Evolutionary conservation across 176 grass and related monocot genomes (phyloP), one percentile per base, ranked within the genome.

Genomic region (Lolium perenne): DNA sequence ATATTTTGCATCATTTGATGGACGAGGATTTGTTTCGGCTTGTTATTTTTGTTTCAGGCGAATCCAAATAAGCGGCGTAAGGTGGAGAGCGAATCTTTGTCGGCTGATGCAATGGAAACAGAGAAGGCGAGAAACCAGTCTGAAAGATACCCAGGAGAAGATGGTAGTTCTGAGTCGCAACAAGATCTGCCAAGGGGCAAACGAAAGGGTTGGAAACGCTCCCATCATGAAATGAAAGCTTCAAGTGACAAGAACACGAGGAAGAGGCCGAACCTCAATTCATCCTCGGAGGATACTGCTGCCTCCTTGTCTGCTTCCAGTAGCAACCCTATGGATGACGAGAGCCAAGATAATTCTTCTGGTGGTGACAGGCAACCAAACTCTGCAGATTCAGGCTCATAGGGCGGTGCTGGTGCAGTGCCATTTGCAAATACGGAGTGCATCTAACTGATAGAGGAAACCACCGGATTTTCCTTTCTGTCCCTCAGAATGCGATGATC

Each of bases 41-140:
- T 59, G 9, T 85, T 55, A 59, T 32, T 65, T 65, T 29, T 91
- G 29, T 89, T 95, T 82, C 88, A 98, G 96, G 87, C 54, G 26
- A 94, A 92, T 88, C 88, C 81, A 70, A 94, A 87, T 75, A 98
- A 95, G 80, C 82, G 90, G 26, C 85, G 80, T 48, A 94, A 90
- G 78, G 79, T 78, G 46, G 93, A 87, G 81, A 77, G 46, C 59
- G 86, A 87, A 71, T 54, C 79, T 76, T 66, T 73, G 68, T 74
- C 69, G 62, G 74, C 51, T 40, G 79, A 82, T 18, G 29, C 22
- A 57, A 57, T 49, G 43, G 88, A 85, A 84, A 80, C 62, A 78
- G 90, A 91, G 62, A 97, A 89, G 41, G 56, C 35, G 29, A 92
- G 78, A 83, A 86, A 45, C 18, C 74, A 60, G 41, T 26, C 72